Evolutionary conservation across 1,284 basidiomycete genomes (phyloP), one percentile per base, ranked within the genome.

Genomic region (Leccinum subspadiceum): DNA sequence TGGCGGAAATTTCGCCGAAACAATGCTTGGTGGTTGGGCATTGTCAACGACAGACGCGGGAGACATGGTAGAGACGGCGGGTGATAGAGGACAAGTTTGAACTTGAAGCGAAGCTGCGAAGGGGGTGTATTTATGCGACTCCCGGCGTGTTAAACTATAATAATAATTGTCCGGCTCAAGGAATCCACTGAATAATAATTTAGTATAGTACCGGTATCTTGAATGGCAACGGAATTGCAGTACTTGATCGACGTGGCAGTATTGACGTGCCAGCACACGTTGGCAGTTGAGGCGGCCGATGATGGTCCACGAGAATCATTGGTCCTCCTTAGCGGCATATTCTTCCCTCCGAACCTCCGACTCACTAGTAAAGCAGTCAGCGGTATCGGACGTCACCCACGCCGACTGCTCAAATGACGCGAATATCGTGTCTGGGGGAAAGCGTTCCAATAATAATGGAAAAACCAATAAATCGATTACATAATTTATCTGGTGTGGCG

Each of bases 81-180:
- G 26, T 46, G 48, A 26, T 15, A 54, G 15, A 51, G 26, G n/a
- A 26, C 15, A 35, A 35, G 33, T n/a, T 26, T 6, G 13, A 20
- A 17, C 10, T 15, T 4, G n/a, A 13, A 17, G 9, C 26, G 26
- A 26, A 26, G 26, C 26, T 26, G 26, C 12, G 8, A 20, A 4
- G 35, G 53, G 12, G 53, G 12, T 4, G 13, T 67, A 71, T 68
- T 70, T 68, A 68, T 71, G 29, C 53, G 29, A 39, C 5, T n/a
- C 24, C 24, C 37, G 35, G 31, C 31, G 31, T 31, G 31, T 31
- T 31, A 1, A 66, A 60, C 35, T 29, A 22, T 31, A 24, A 17
- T 52, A 33, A 46, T 46, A 46, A 13, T 52, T 37, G 52, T 20
- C 46, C 41, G 29, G 48, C 29, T 22, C 44, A 48, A 52, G 46